Evolutionary conservation across 331 rosid species (phyloP).

Genomic region (Quercus phellos): DNA sequence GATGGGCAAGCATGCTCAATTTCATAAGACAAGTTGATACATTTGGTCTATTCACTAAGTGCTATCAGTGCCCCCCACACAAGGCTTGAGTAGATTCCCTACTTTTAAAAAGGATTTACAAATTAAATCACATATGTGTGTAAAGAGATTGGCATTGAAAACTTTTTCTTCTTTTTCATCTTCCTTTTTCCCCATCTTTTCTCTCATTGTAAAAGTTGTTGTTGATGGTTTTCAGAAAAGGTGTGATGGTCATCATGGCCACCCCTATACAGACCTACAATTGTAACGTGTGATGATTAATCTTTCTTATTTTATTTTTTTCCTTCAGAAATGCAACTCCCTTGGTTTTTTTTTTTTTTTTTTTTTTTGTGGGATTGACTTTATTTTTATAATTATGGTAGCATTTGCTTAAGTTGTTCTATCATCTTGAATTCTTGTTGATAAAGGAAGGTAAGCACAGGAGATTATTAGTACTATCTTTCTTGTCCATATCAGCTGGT

Average conservation of each 20-base stretch:
- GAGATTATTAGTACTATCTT: no score
- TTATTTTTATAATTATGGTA: not conserved
- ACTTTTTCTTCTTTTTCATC: not conserved
- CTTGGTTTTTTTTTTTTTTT: not conserved
- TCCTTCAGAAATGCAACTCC: slow-evolving; percentile 19
- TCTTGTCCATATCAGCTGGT: no score
- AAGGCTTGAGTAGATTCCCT: slow-evolving; percentile 47
- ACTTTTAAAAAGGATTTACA: slow-evolving; percentile 19
- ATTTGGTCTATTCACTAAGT: slow-evolving; percentile 82
- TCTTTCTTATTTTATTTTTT: slow-evolving; percentile 19
- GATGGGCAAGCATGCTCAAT: slow-evolving; percentile 96
- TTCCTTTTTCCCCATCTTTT: not conserved
- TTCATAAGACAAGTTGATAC: slow-evolving; percentile 71
- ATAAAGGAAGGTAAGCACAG: not conserved
- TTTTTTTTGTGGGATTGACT: not conserved
- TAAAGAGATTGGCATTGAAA: slow-evolving; percentile 62
- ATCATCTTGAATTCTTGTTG: not conserved
- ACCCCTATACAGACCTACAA: slow-evolving; percentile 60
- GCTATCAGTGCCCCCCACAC: slow-evolving; percentile 91
- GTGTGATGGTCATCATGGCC: slow-evolving; percentile 75
- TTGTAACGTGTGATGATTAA: slow-evolving; percentile 44
- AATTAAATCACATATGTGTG: slow-evolving; percentile 49
- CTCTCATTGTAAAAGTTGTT: slow-evolving; percentile 29
- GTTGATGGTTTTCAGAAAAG: slow-evolving; percentile 52
- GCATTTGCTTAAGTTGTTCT: not conserved